Evolutionary conservation across 371 early-diverging fungal genomes (phyloP), one percentile per base, ranked within the genome.

Genomic region (Mucor irregularis): DNA sequence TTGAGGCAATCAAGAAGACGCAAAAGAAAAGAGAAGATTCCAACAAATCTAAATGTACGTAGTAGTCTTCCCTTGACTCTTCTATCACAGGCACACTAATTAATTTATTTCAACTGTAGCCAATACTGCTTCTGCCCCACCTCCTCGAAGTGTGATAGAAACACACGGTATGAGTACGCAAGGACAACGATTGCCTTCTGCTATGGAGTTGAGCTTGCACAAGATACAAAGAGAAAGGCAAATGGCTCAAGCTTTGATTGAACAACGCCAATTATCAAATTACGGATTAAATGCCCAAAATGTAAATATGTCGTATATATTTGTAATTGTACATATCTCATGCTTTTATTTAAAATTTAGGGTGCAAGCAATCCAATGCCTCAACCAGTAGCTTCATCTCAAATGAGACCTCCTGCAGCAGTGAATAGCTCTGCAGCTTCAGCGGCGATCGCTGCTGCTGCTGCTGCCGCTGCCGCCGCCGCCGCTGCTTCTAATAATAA

Each of bases 161-260:
- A 68, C 69, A 14, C 76, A 79, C 52, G 80, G 80, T 10, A 53
- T 68, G 49, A 67, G 69, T 25, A 50, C 72, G 2, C 73, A 62
- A 16, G 85, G 81, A 6, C 81, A 80, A 29, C 67, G 81, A 31
- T 69, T 84, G 28, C 77, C 79, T 25, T 75, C 87, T 3, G 92
- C 94, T 2, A 77, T 84, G 49, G 92, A 93, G 43, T 66, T 95
- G 35, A 83, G 84, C 56, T 52, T 77, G 43, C 70, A 84, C 42
- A 92, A 92, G 69, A 78, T 82, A 7, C 87, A 87, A 26, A 74
- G 90, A 16, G 92, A 93, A 43, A 71, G 87, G 14, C 87, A 88
- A 31, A 50, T 89, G 54, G 83, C 76, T 37, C 88, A 90, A 50
- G 80, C 84, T 11, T 43, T 86, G 24, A 64, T 85, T 40, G 90